Base-by-base conservation (phyloP, 768 basidiomycete genomes). In the Vishniacozyma victoriae region DNA sequence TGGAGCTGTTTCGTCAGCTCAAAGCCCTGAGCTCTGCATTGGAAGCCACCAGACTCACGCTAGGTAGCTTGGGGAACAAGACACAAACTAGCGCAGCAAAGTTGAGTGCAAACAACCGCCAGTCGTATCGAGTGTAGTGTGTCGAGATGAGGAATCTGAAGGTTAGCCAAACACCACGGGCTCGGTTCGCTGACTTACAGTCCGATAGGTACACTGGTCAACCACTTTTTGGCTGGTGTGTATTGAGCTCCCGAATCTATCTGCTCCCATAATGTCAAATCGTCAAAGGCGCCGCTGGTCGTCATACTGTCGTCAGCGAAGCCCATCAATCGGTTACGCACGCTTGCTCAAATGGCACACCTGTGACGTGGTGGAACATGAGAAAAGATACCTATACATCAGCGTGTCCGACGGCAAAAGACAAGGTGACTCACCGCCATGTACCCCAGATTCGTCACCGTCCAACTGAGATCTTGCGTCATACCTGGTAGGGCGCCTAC, bases 201-300 rank as follows among this genome's bases (percentile, higher is more conserved):
- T 29, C 79, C 78, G 57, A 97, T 84, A 0, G 95, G 95, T 6
- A 91, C 83, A 44, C 80, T 82, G 51, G 95, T 79, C 23, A 99
- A 77, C 89, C 91, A 97, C 70, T 99, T 99, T 76, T 89, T 95
- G 4, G 95, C 84, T 0, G 95, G 95, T 4, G 95, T 99, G 73
- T 97, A 95, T 65, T 97, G 95, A 0, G 92, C 95, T 31, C 95
- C 95, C 41, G 87, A 86, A 72, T 99, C 95, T 41, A 99, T 99
- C 77, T 99, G 95, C 69, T 99, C 95, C 95, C 95, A 99, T 24
- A 99, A 76, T 0, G 95, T 97, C 40, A 97, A 79, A 62, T 96
- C 89, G 70, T 97, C 95, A 73, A 93, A 99, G 12, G 90, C 95
- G 19, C 95, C 95, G 11, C 84, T 85, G 60, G 66, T 65, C 15